These are phyloP conservation scores for Marasmius fiardii DNA, from an alignment of 1,284 basidiomycete genomes.

Conservation along the genomic window DNA sequence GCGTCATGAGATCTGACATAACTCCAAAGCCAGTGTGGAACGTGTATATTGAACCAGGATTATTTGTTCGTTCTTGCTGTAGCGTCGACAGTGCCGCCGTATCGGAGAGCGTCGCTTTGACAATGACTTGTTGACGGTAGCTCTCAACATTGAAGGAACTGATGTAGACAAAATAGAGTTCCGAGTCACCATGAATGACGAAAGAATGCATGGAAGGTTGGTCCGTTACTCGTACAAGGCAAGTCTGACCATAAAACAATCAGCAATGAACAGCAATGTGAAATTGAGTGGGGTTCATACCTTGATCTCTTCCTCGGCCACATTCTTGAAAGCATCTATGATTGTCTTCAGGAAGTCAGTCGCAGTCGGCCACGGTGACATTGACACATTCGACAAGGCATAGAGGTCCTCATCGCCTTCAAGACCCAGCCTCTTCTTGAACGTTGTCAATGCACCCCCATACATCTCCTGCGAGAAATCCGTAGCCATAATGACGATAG, in stretches of 20 bases:
- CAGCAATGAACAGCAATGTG: neutral
- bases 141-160: constrained; percentile 38
- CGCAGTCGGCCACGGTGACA: constrained; percentile 40
- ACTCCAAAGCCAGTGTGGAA: constrained; percentile 16
- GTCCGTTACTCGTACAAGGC: constrained; percentile 26
- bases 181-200: constrained; percentile 35
- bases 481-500: constrained; percentile 35
- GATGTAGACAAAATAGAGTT: constrained; percentile 32
- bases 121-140: constrained; percentile 34
- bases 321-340: constrained; percentile 29
- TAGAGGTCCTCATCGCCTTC: constrained; percentile 32
- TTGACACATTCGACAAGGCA: constrained; percentile 36
- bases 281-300: neutral
- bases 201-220: constrained; percentile 32
- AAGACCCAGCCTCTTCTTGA: constrained; percentile 36
- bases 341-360: constrained; percentile 30
- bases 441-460: constrained; percentile 26
- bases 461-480: constrained; percentile 30
- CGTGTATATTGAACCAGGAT: constrained; percentile 22
- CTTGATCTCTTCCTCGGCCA: constrained; percentile 30
- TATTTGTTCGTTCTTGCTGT: constrained; percentile 15
- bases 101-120: constrained; percentile 27
- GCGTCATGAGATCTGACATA: constrained; percentile 18
- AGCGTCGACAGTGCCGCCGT: constrained; percentile 16
- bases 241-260: constrained; percentile 9